Evolutionary conservation across 441 rosid species (phyloP).

Genomic region (Omphalea diandra): DNA sequence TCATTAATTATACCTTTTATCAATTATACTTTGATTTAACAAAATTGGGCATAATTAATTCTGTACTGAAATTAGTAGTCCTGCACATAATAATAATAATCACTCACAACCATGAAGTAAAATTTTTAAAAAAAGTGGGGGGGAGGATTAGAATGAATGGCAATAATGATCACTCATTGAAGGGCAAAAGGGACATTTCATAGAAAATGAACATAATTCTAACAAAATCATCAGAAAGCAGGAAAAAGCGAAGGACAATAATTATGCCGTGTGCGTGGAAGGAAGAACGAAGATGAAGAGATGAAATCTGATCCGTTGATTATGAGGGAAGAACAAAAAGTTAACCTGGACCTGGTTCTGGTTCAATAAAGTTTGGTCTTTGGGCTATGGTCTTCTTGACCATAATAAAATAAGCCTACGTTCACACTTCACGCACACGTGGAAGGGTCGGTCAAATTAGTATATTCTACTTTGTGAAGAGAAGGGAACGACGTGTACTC

Average conservation of each 20-base stretch:
- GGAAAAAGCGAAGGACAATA: conserved; percentile 35
- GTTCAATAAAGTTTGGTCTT: conserved; percentile 17
- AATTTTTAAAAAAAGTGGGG: conserved; percentile 1
- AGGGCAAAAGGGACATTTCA: conserved; percentile 10
- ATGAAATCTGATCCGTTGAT: conserved; percentile 37
- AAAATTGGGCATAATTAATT: no score
- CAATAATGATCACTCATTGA: background rate
- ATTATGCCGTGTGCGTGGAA: conserved; percentile 42
- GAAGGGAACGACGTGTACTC: conserved; percentile 17
- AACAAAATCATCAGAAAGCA: conserved; percentile 33
- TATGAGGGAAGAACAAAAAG: background rate
- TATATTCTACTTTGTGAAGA: conserved; percentile 18
- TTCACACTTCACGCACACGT: conserved; percentile 24
- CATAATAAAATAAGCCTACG: conserved; percentile 19
- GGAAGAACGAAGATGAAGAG: conserved; percentile 7
- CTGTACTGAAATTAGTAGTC: no score
- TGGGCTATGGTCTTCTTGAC: conserved; percentile 37
- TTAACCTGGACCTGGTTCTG: no score
- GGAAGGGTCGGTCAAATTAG: conserved; percentile 9
- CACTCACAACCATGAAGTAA: no score
- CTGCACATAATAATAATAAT: no score
- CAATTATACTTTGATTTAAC: no score
- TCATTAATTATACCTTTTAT: no score
- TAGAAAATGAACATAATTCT: conserved; percentile 19
- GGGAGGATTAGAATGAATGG: background rate